Evolutionary conservation across 805 yeast genomes (phyloP), one percentile per base, ranked within the genome.

Genomic region (Debaryomyces tyrocola): DNA sequence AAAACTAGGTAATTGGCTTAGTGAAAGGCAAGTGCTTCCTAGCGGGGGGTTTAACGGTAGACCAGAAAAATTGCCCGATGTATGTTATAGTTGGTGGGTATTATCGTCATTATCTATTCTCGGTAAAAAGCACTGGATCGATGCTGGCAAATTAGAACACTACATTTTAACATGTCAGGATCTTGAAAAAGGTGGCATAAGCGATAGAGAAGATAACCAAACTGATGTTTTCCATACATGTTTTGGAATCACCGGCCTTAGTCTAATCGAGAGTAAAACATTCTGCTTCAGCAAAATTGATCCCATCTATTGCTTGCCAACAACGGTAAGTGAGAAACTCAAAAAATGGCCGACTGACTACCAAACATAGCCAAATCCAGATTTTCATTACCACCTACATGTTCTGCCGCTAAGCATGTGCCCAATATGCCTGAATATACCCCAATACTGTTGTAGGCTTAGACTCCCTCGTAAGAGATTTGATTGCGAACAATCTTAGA

Each of bases 11-110:
- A 82, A 87, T 80, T 94, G 99, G 98, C 73, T 94, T 15, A 78
- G 92, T 57, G 98, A 94, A 60, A 73, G 99, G 48, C 99, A 94
- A 64, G 78, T 89, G 7, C 53, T 63, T 21, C 75, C 79, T 5
- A 77, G 77, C 24, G 99, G 99, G 5, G 99, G 99, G 0, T 74
- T 94, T 45, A 94, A 94, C 60, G 99, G 99, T 0, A 78, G 99
- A 42, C 97, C 98, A 0, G 96, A 94, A 48, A 94, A 94, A 62
- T 69, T 90, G 15, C 96, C 98, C 0, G 99, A 94, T 65, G 96
- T 89, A n/a, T 94, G 99, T 62, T 94, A 94, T 63, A 84, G 94
- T 56, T 94, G 97, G 96, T 94, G 99, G 99, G 96, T 90, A 8
- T 63, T 90, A 18, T 85, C 95, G 1, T 78, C 90, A 2, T 66